Evolutionary conservation across 108 stramenopile genomes (phyloP), one percentile per base, ranked within the genome.

Genomic region (Fistulifera solaris): DNA sequence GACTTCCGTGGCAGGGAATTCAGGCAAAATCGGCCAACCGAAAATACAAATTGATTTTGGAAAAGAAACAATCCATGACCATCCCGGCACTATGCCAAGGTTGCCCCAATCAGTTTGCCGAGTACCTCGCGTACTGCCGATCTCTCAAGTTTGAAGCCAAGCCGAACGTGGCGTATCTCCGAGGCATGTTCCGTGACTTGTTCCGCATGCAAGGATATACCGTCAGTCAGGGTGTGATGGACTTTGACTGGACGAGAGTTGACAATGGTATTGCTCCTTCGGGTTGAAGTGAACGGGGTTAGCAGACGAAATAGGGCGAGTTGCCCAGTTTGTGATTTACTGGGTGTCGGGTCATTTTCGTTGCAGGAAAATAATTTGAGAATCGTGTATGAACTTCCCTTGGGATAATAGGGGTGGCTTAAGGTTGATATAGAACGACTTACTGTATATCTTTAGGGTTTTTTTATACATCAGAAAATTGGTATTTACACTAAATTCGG

Each of bases 141-240:
- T 77, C 79, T 54, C 89, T 98, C 68, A 96, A 95, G 77, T 98
- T 98, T 47, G 97, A 98, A 71, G 96, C 95, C 25, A 98, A 98
- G 79, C 96, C 96, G n/a, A 95, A 98, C 75, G 96, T 98, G 75
- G 81, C 90, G 47, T 98, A 96, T 75, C 65, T 98, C 38, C 76
- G 94, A 56, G 89, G 92, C 23, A 89, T 96, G 84, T 96, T 96
- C 81, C 85, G 94, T 40, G 94, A 96, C 56, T 64, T 96, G 31
- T 96, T 93, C 74, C 70, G 89, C 40, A 72, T 75, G 61, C 94
- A 96, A 65, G 88, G 88, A 52, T 92, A 89, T 72, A 89, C 83
- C 21, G 85, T 87, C 61, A 89, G 85, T 68, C 88, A 92, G 40
- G 81, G 84, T 31, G 71, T 65, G 58, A 57, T 93, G 27, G 87